These are phyloP conservation scores for Mimosa bimucronata DNA, from an alignment of 306 rosid genomes.

Conservation along the genomic window DNA sequence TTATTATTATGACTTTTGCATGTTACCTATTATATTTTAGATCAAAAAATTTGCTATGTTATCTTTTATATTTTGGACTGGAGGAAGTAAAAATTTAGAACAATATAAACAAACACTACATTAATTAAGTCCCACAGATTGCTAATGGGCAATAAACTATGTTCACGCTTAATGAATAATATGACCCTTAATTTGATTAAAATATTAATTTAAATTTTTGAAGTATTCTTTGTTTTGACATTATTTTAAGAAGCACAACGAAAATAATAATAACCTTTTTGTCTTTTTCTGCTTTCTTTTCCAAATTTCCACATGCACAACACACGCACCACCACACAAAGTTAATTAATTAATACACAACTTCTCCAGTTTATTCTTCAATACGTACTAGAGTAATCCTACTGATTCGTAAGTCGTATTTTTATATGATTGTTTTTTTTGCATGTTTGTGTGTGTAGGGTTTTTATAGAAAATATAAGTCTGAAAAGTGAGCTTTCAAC, in stretches of 20 bases:
- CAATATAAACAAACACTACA: not conserved
- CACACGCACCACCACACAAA: not conserved
- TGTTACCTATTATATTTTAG: no score
- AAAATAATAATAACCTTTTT: not conserved
- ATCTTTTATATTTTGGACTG: no score
- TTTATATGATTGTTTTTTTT: not conserved
- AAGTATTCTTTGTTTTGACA: not conserved
- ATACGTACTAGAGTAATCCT: not conserved
- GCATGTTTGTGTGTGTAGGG: not conserved
- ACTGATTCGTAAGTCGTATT: not conserved
- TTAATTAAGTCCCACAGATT: not conserved
- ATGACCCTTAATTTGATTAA: not conserved
- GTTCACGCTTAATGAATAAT: not conserved
- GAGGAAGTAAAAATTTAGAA: not conserved
- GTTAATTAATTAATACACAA: not conserved
- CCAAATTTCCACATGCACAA: not conserved
- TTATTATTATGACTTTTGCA: no score
- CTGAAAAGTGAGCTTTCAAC: not conserved
- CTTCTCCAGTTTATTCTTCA: not conserved
- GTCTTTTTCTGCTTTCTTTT: not conserved
- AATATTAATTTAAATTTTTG: not conserved
- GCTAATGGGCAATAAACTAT: constrained; percentile 1
- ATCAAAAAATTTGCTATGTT: no score
- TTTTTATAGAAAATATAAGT: not conserved
- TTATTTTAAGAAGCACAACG: not conserved